phyloP scores from a whole-genome alignment of 2,329 filamentous ascomycete species.

The Alternaria hordeiaustralica region DNA sequence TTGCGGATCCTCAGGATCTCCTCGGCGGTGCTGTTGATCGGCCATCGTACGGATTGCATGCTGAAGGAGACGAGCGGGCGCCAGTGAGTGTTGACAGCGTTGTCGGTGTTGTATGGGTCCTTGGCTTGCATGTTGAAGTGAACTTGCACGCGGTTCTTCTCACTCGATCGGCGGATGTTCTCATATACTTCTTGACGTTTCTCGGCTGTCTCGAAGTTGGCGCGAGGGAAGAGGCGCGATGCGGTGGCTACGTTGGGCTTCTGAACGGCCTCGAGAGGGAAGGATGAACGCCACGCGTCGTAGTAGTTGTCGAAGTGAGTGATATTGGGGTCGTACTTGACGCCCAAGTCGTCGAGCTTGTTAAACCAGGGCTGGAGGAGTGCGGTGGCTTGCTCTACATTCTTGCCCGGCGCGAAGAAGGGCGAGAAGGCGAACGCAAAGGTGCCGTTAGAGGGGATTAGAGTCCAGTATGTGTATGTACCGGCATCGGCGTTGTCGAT shows the following conservation, averaged over 20 bases:
- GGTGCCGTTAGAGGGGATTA: conserved; percentile 43
- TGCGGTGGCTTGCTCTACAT: conserved; percentile 35
- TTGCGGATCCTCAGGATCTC: conserved; percentile 33
- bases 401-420: conserved; percentile 45
- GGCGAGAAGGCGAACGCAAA: conserved; percentile 44
- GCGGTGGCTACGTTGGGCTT: conserved; percentile 44
- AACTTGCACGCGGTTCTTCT: conserved; percentile 43
- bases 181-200: conserved; percentile 41
- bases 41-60: conserved; percentile 44
- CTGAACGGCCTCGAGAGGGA: conserved; percentile 43
- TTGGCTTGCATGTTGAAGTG: conserved; percentile 47
- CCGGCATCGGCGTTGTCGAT: conserved; percentile 45
- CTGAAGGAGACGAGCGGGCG: conserved; percentile 33
- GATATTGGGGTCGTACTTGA: conserved; percentile 43
- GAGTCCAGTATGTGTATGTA: conserved; percentile 44
- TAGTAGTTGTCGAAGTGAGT: conserved; percentile 43
- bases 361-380: conserved; percentile 43
- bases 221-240: conserved; percentile 43
- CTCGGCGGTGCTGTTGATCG: conserved; percentile 34
- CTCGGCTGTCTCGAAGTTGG: conserved; percentile 41
- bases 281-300: conserved; percentile 42
- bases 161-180: conserved; percentile 39
- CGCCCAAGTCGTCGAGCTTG: conserved; percentile 34
- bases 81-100: conserved; percentile 43
- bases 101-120: conserved; percentile 37